These are phyloP conservation scores for Gossypium anomalum DNA, from an alignment of 345 rosid genomes.

Conservation along the genomic window DNA sequence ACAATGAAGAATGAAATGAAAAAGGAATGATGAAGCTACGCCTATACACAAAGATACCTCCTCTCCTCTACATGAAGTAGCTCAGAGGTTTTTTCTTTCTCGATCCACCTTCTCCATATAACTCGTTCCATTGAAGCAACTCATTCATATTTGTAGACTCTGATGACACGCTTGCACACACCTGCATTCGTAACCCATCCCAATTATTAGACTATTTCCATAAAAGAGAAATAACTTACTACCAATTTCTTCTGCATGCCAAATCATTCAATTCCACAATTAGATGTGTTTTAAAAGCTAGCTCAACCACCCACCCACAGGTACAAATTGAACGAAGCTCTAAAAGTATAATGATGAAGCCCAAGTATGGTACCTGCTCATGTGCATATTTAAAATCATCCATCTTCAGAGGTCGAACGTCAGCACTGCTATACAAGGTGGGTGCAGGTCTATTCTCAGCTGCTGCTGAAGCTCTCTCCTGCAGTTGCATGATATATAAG, in stretches of 20 bases:
- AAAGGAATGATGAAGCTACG: conserved; percentile 15
- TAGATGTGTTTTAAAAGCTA: background rate
- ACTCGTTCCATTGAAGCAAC: conserved; percentile 91
- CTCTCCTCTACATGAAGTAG: conserved; percentile 79
- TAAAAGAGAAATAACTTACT: background rate
- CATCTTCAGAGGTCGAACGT: conserved; percentile 72
- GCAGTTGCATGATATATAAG: conserved; percentile 17
- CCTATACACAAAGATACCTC: conserved; percentile 29
- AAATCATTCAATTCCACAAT: background rate
- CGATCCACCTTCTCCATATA: conserved; percentile 98
- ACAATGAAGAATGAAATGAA: conserved; percentile 19
- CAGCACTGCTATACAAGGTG: conserved; percentile 59
- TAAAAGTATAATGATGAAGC: background rate
- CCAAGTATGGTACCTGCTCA: conserved; percentile 62
- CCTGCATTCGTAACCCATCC: conserved; percentile 37
- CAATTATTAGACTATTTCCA: background rate
- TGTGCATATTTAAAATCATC: conserved; percentile 85
- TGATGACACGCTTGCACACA: conserved; percentile 94
- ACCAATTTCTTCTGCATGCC: background rate
- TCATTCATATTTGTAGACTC: conserved; percentile 94
- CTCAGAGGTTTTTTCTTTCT: conserved; percentile 84
- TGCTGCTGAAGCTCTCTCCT: conserved; percentile 67
- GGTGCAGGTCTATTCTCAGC: conserved; percentile 68
- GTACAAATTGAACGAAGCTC: background rate
- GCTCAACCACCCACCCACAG: background rate